Conservation (phyloP, 78 protist species). For the Salpingoeca rosetta region DNA sequence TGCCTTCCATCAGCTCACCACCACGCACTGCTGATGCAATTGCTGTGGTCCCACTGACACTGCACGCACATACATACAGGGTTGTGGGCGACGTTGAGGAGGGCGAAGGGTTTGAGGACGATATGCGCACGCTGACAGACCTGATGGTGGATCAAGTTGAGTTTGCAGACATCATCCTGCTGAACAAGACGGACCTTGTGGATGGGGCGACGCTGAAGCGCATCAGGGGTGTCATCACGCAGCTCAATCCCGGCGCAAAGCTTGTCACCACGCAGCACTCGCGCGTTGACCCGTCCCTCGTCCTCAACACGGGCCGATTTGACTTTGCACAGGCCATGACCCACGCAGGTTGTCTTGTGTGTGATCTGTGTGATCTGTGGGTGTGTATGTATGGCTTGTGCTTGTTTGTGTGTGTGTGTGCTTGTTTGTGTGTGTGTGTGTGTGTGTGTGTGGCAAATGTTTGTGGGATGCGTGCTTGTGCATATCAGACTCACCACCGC, state of each 20-base stretch:
- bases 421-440: too few species aligned
- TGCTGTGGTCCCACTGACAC: too few species aligned
- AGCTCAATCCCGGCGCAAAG: conserved; percentile 30
- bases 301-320: conserved; percentile 56
- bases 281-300: conserved; percentile 18
- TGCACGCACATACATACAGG: too few species aligned
- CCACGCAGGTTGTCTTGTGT: conserved; percentile 66
- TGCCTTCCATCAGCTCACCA: not conserved
- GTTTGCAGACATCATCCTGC: conserved; percentile 71
- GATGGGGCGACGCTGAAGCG: too few species aligned
- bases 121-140: conserved; percentile 44
- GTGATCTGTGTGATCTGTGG: too few species aligned
- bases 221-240: not conserved
- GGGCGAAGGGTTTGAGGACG: conserved; percentile 19
- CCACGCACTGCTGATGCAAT: too few species aligned
- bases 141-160: conserved; percentile 82
- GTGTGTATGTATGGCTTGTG: too few species aligned
- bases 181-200: conserved; percentile 58
- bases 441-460: too few species aligned
- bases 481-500: too few species aligned
- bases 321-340: conserved; percentile 35
- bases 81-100: not conserved
- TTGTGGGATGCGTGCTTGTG: too few species aligned
- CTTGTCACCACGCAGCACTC: conserved; percentile 19
- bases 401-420: too few species aligned